Base-by-base conservation (phyloP, 371 early-diverging fungal genomes). In the Caulochytrium protostelioides region DNA sequence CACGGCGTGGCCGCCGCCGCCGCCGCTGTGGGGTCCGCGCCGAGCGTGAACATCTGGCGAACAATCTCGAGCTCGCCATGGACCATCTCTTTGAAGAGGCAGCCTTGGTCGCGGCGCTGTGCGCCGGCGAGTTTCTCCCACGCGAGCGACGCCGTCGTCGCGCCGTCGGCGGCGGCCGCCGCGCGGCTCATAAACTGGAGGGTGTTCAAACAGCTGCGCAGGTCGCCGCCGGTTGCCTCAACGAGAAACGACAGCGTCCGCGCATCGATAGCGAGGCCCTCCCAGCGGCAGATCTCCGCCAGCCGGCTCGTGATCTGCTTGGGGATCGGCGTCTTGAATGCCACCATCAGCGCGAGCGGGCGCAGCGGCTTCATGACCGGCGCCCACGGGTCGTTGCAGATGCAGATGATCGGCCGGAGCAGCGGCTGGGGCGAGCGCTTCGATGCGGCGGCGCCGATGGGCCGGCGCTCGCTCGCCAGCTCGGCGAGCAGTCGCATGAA, bases 331-430 rank as follows among this genome's bases (percentile, higher is more conserved):
- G 68, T 61, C 18, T 61, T 59, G 43, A 92, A 74, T 22, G 59
- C 55, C 41, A 74, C 47, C 17, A 68, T 50, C 34, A 79, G 67
- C 2, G 89, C 83, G 21, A 83, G 55, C 9, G 52, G 46, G 9
- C 92, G 65, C 19, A 95, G 57, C 0, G 83, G 80, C 13, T 85
- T 75, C 37, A 95, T 58, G 1, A 73, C 85, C 15, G 90, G 77
- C 1, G 83, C 79, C 38, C 70, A 83, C 68, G 62, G 69, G 49
- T 92, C 91, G 52, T 95, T 95, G 65, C 97, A 95, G 34, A 95
- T 87, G 58, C 94, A 95, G 20, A 95, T 92, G 35, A 95, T 89
- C 18, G 97, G 97, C 8, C 92, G 63, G 32, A 71, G 51, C 17
- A 89, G 59, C 3, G 15, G 46, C 47, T 0, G 50, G 50, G 2